Percentiles rank a stretch among this genome's conserved stretches.
Conservation (phyloP, 176 grass and related monocot species). For the Tuctoria greenei region DNA sequence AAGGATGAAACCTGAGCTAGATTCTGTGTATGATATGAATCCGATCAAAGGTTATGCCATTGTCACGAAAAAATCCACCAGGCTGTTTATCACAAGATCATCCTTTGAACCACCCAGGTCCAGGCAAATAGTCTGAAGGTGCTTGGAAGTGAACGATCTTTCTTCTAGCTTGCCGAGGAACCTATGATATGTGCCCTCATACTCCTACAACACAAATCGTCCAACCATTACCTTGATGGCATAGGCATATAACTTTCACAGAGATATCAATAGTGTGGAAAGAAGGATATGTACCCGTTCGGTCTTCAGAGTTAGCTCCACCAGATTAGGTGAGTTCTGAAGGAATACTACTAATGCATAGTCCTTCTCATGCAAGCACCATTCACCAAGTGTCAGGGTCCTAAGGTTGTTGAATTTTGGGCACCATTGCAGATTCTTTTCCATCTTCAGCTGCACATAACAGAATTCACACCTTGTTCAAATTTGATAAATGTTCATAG, state of each 20-base stretch:
- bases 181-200: not conserved
- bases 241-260: not conserved
- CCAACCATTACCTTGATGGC: not conserved
- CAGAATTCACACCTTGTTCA: not conserved
- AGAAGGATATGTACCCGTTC: not conserved
- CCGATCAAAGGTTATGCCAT: slow-evolving; percentile 4
- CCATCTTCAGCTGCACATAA: not conserved
- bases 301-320: slow-evolving; percentile 10
- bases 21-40: not conserved
- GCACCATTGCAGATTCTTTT: not conserved
- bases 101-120: not conserved
- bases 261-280: not conserved
- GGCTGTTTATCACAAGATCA: not conserved
- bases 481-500: not conserved
- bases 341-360: slow-evolving; percentile 27
- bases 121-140: slow-evolving; percentile 19
- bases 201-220: not conserved
- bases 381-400: not conserved
- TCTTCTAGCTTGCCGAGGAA: not conserved
- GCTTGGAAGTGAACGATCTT: slow-evolving; percentile 17
- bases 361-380: not conserved
- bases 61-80: not conserved
- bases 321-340: slow-evolving; percentile 25
- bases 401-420: slow-evolving; percentile 21
- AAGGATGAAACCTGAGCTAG: not conserved